Percentiles rank a stretch among this genome's conserved stretches.
Conservation (phyloP, 163 green algal genomes). For the Scenedesmus sp. region DNA sequence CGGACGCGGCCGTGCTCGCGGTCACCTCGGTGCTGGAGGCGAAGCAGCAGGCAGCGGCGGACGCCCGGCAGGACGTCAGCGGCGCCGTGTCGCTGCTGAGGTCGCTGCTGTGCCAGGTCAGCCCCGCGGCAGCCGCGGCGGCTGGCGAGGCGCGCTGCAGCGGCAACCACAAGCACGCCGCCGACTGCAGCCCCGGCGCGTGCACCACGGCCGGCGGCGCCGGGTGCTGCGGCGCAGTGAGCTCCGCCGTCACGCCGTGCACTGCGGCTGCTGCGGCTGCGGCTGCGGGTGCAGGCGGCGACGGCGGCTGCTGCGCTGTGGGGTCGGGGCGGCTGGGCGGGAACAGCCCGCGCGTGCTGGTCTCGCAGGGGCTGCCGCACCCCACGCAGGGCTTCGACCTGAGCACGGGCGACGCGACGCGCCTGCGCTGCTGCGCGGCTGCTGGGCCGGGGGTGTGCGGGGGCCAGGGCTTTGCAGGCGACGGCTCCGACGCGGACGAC, state of each 20-base stretch:
- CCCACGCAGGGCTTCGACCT: slow-evolving; percentile 4
- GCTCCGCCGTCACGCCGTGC: neutral
- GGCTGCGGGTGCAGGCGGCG: neutral
- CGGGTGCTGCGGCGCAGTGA: neutral
- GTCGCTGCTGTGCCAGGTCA: neutral
- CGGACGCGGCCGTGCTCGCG: slow-evolving; percentile 48
- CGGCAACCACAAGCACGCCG: slow-evolving; percentile 3
- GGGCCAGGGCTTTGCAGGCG: neutral
- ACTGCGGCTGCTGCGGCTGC: neutral
- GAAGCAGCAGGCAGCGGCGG: slow-evolving; percentile 47
- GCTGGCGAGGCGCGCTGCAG: neutral
- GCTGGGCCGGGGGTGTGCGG: neutral
- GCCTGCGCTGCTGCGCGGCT: neutral
- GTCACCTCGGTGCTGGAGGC: slow-evolving; percentile 31
- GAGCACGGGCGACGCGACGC: neutral
- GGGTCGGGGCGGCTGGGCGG: slow-evolving; percentile 9
- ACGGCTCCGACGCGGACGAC: slow-evolving; percentile 26
- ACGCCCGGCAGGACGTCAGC: slow-evolving; percentile 5
- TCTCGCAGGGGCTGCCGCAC: neutral
- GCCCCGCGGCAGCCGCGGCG: slow-evolving; percentile 12
- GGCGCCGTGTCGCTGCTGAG: neutral
- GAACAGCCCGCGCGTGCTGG: slow-evolving; percentile 18
- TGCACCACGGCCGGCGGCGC: slow-evolving; percentile 14
- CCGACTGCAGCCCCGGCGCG: slow-evolving; percentile 2
- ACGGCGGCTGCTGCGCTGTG: neutral